Conservation (phyloP, 768 basidiomycete species). For the Cytidiella melzeri region DNA sequence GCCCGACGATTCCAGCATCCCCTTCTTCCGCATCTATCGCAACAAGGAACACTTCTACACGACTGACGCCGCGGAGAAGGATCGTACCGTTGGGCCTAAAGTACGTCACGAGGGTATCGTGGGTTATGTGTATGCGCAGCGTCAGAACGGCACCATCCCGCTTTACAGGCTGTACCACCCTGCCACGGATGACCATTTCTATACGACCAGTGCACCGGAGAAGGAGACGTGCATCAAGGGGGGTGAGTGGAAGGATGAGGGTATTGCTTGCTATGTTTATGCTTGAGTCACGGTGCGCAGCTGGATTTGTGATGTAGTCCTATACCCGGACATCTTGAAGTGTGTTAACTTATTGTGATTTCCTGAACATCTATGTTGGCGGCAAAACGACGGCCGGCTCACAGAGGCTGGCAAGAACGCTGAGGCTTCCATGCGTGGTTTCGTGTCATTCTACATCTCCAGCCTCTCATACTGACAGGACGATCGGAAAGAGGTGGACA, state of each 20-base stretch:
- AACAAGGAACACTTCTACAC: slow-evolving; percentile 16
- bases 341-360: too few species aligned
- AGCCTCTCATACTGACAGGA: too few species aligned
- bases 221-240: slow-evolving; percentile 10
- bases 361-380: too few species aligned
- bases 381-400: too few species aligned
- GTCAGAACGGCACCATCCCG: slow-evolving; percentile 10
- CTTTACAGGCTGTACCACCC: slow-evolving; percentile 17
- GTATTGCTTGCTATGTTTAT: slow-evolving; percentile 13
- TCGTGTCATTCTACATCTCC: too few species aligned
- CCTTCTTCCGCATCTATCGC: slow-evolving; percentile 13
- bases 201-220: slow-evolving; percentile 14
- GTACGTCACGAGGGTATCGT: slow-evolving; percentile 11
- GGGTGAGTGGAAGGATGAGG: slow-evolving; percentile 10
- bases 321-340: too few species aligned
- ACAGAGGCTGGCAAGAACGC: too few species aligned
- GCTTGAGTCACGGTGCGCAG: too few species aligned
- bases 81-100: background rate
- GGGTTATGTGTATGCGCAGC: slow-evolving; percentile 5
- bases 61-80: slow-evolving; percentile 4
- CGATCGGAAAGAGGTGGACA: too few species aligned
- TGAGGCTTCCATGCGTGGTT: too few species aligned
- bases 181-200: slow-evolving; percentile 14
- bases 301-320: too few species aligned
- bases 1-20: background rate